Conservation (phyloP, 805 yeast species). For the Suhomyces sp. region DNA sequence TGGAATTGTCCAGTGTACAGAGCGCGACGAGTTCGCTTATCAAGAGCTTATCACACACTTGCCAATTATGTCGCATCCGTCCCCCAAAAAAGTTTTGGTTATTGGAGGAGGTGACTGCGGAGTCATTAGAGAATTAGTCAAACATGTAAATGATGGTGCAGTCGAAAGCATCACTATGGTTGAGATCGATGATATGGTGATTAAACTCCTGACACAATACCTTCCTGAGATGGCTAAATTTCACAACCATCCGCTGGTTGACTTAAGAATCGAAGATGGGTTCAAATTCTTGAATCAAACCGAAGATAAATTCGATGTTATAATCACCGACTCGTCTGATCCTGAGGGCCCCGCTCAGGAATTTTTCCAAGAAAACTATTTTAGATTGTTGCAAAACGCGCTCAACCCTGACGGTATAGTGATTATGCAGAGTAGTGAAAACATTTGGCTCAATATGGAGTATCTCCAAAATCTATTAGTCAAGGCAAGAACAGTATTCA, state of each 20-base stretch:
- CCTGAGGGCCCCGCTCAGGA: constrained; percentile 96
- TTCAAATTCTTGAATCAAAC: constrained; percentile 62
- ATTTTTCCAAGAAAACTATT: constrained; percentile 76
- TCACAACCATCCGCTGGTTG: constrained; percentile 61
- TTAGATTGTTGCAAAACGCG: constrained; percentile 61
- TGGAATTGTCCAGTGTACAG: constrained; percentile 89
- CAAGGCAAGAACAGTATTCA: constrained; percentile 55
- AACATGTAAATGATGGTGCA: constrained; percentile 52
- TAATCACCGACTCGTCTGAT: constrained; percentile 89
- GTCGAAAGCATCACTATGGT: constrained; percentile 69
- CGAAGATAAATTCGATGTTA: constrained; percentile 64
- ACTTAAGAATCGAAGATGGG: constrained; percentile 75
- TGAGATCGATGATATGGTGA: constrained; percentile 87
- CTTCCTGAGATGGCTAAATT: constrained; percentile 73
- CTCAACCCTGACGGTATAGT: constrained; percentile 64
- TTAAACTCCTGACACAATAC: constrained; percentile 64
- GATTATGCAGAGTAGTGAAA: constrained; percentile 76
- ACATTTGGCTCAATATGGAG: constrained; percentile 67
- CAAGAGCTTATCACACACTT: constrained; percentile 89
- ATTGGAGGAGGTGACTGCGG: constrained; percentile 98
- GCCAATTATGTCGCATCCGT: constrained; percentile 72
- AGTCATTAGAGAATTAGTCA: constrained; percentile 81
- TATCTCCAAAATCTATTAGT: constrained; percentile 47
- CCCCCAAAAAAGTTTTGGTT: constrained; percentile 74
- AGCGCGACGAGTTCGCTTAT: constrained; percentile 89